Conservation (phyloP, 768 basidiomycete genomes). For the Phanerodontia chrysosporium region DNA sequence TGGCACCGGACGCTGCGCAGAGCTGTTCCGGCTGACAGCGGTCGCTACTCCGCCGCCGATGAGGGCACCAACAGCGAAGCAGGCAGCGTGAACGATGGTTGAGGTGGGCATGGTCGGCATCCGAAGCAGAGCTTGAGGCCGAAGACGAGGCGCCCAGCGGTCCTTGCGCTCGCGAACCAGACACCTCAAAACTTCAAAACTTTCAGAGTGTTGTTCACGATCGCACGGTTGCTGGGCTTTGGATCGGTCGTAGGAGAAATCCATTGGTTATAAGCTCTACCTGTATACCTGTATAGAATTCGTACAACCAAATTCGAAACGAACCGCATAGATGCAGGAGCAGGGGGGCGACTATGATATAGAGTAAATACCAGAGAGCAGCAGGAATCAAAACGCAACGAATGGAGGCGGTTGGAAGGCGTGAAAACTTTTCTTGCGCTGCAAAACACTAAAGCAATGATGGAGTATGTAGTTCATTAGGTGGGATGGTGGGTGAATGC, state of each 20-base stretch:
- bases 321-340: slow-evolving; percentile 18
- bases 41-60: slow-evolving; percentile 74
- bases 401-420: slow-evolving; percentile 12
- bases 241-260: not conserved
- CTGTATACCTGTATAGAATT: slow-evolving; percentile 19
- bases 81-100: slow-evolving; percentile 55
- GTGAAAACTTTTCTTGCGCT: slow-evolving; percentile 20
- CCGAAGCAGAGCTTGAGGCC: not conserved
- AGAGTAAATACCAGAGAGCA: slow-evolving; percentile 14
- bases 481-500: slow-evolving; percentile 11
- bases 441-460: slow-evolving; percentile 19
- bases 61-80: slow-evolving; percentile 80
- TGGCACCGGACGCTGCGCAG: slow-evolving; percentile 16
- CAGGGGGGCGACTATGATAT: slow-evolving; percentile 23
- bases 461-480: slow-evolving; percentile 12
- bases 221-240: no score
- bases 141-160: not conserved
- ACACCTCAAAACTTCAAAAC: no score
- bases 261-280: slow-evolving; percentile 11
- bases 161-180: not conserved
- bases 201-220: no score
- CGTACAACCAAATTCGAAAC: slow-evolving; percentile 21
- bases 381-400: slow-evolving; percentile 8
- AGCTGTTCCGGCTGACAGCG: slow-evolving; percentile 31
- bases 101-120: slow-evolving; percentile 38